Percentiles rank a stretch among this genome's conserved stretches.
These are phyloP conservation scores for Cupressus sempervirens DNA, from an alignment of 75 land plant genomes.

Conservation along the genomic window DNA sequence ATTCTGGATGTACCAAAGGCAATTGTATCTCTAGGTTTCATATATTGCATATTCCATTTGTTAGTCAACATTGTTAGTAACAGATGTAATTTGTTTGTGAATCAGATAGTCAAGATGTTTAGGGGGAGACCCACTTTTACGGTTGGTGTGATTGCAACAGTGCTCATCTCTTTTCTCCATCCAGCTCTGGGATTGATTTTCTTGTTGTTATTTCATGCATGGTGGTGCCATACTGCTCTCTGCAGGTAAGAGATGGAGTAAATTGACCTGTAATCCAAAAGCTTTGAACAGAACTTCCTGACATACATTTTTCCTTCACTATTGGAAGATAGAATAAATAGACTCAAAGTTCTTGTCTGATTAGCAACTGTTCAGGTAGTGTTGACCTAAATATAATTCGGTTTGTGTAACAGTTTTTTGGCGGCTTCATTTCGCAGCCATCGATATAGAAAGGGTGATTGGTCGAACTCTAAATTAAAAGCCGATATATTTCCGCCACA, in stretches of 20 bases:
- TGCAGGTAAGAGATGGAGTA: conserved; percentile 48
- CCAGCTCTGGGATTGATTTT: conserved; percentile 79
- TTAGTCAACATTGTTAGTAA: background rate
- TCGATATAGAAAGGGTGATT: conserved; percentile 27
- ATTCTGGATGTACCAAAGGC: background rate
- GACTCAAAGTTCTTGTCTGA: background rate
- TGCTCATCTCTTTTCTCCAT: conserved; percentile 76
- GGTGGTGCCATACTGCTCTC: conserved; percentile 70
- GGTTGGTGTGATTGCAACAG: conserved; percentile 41
- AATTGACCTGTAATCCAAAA: background rate
- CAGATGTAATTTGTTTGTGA: background rate
- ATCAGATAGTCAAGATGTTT: conserved; percentile 55
- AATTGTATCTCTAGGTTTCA: background rate
- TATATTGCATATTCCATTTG: background rate
- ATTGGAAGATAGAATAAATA: background rate
- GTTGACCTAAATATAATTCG: background rate
- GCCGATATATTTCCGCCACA: conserved; percentile 1
- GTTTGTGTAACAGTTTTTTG: conserved; percentile 64
- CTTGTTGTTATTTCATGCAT: conserved; percentile 65
- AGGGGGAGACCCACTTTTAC: conserved; percentile 50
- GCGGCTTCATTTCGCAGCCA: conserved; percentile 66
- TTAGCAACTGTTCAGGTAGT: background rate
- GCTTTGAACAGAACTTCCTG: background rate
- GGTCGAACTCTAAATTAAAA: conserved; percentile 13
- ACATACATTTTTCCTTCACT: background rate